Evolutionary conservation across 768 basidiomycete species (phyloP), one percentile per base, ranked within the genome.

Genomic region (Xerocomellus intermedius): DNA sequence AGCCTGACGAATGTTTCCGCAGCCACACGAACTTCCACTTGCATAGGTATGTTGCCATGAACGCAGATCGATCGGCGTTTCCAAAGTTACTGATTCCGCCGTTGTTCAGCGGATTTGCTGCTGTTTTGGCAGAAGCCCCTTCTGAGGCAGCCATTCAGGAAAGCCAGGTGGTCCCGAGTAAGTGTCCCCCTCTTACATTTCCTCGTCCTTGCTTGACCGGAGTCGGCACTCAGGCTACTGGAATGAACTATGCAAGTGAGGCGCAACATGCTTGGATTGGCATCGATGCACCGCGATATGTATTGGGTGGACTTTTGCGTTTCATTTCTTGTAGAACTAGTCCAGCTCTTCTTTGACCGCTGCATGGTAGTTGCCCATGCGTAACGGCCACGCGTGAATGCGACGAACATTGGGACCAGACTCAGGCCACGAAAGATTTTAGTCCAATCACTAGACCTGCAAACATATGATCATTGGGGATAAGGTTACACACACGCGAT

Each of bases 11-110:
- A 35, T 22, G 1, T 32, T n/a, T 26, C 41, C 2, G 24, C 42
- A 68, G 65, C 49, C 66, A 66, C 24, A 63, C 46, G 10, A 48
- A 63, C 8, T 68, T 66, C 42, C 67, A 68, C 30, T 51, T 67
- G 17, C 30, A 51, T 32, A 39, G 14, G 65, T 65, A 36, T 32
- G 63, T 67, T 12, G 13, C 22, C 43, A 38, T 44, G 42, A 39
- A n/a, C 33, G 16, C 5, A 19, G 7, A 50, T 52, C 32, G 37
- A 30, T 51, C 9, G n/a, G 4, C 14, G 6, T 8, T 32, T 37
- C 16, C 17, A n/a, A 22, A 4, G 22, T 33, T 45, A 8, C 28
- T 59, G 17, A 59, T 37, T 8, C 26, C 12, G 13, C 9, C 3
- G 30, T 55, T 24, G 9, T 41, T 19, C 47, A 63, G 66, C 24